A percentile compares a stretch with the other conserved stretches of the same genome.
These are phyloP conservation scores for Sanghuangporus baumii DNA, from an alignment of 1,284 basidiomycete species.

Conservation along the genomic window DNA sequence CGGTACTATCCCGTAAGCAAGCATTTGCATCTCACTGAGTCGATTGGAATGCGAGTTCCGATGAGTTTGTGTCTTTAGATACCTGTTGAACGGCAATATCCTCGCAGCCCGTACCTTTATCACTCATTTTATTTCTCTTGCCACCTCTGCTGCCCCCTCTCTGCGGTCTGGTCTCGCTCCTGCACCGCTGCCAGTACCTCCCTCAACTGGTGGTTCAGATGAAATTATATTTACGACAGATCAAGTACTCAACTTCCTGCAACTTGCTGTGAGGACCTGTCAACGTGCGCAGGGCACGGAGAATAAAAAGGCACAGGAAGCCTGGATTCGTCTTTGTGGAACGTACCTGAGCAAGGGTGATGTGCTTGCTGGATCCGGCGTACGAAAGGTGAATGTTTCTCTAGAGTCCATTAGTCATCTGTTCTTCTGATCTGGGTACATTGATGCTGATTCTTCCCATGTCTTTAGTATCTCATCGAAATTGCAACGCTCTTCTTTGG, in stretches of 20 bases:
- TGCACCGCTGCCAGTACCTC: conserved; percentile 36
- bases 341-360: conserved; percentile 71
- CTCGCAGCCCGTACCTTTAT: conserved; percentile 83
- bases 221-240: conserved; percentile 73
- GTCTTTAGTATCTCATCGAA: conserved; percentile 36
- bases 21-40: background rate
- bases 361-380: conserved; percentile 56
- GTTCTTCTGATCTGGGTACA: background rate
- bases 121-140: conserved; percentile 62
- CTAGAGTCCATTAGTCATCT: background rate
- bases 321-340: conserved; percentile 78
- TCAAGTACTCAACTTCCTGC: conserved; percentile 76
- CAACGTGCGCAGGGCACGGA: conserved; percentile 79
- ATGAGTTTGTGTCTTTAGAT: conserved; percentile 39
- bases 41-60: too few relatives aligned
- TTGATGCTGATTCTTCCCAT: background rate
- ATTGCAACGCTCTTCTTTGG: conserved; percentile 76
- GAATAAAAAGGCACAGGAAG: conserved; percentile 67
- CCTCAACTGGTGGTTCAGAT: conserved; percentile 34
- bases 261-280: conserved; percentile 78
- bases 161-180: conserved; percentile 37
- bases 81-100: conserved; percentile 83
- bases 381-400: conserved; percentile 54
- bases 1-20: conserved; percentile 74
- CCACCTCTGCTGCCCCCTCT: conserved; percentile 35